phyloP scores from a whole-genome alignment of 108 stramenopile species.

The Seminavis robusta region DNA sequence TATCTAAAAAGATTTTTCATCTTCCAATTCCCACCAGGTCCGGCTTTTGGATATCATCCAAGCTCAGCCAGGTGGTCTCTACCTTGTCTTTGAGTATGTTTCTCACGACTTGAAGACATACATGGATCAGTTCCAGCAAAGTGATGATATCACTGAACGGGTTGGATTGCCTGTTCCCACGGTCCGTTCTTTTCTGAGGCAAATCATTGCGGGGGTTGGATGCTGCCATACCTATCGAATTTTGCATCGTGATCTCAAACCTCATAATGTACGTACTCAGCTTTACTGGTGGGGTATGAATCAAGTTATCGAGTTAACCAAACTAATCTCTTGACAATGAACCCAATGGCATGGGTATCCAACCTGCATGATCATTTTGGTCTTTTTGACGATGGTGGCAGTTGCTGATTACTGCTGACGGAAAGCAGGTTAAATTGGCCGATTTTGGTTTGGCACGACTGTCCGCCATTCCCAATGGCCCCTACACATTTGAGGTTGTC shows the following conservation, averaged over 20 bases:
- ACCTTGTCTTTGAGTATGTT: conserved; percentile 87
- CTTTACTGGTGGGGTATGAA: too few species aligned
- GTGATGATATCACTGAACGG: conserved; percentile 71
- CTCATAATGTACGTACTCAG: conserved; percentile 84
- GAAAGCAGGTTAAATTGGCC: conserved; percentile 88
- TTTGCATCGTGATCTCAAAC: conserved; percentile 91
- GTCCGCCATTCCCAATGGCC: conserved; percentile 76
- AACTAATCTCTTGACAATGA: too few species aligned
- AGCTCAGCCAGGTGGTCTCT: conserved; percentile 74
- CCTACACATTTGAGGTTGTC: conserved; percentile 92
- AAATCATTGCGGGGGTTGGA: conserved; percentile 84
- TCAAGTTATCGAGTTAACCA: too few species aligned
- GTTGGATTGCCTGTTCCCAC: conserved; percentile 61
- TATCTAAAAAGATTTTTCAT: too few species aligned
- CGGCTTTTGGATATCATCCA: conserved; percentile 76
- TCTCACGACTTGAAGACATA: conserved; percentile 80
- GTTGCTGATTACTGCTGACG: conserved; percentile 77
- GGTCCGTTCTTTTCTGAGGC: conserved; percentile 70
- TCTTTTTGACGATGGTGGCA: too few species aligned
- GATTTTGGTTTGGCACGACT: conserved; percentile 96
- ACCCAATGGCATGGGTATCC: too few species aligned
- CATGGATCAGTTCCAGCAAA: conserved; percentile 72
- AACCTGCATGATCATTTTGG: too few species aligned
- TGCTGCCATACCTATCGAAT: conserved; percentile 87
- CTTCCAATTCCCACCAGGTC: conserved; percentile 6